These are phyloP conservation scores for Breviolum minutum DNA, from an alignment of 73 alveolate species.

Conservation along the genomic window DNA sequence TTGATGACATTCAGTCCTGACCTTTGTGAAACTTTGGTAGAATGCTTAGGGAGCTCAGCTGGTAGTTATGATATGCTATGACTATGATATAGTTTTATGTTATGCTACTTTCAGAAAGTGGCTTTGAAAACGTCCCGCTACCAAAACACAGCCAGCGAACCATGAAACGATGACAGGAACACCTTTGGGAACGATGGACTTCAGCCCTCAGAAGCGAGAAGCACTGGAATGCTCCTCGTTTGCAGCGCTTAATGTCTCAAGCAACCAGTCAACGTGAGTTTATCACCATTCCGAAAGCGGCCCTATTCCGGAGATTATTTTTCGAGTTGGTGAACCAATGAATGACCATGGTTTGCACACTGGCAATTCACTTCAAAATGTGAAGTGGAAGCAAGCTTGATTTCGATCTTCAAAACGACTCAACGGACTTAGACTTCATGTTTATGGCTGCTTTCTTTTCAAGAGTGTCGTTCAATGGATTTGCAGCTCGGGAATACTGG, in stretches of 20 bases:
- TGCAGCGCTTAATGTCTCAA: too few species aligned
- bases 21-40: neutral
- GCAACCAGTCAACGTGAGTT: neutral
- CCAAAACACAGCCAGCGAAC: neutral
- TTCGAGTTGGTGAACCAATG: neutral
- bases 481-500: too few species aligned
- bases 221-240: slow-evolving; percentile 33
- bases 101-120: neutral
- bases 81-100: neutral
- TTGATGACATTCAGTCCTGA: neutral
- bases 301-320: neutral
- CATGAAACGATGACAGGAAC: neutral
- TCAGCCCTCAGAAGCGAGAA: slow-evolving; percentile 23
- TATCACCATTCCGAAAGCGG: neutral
- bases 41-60: too few species aligned
- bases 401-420: too few species aligned
- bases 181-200: slow-evolving; percentile 35
- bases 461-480: too few species aligned
- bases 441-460: too few species aligned
- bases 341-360: too few species aligned
- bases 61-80: neutral
- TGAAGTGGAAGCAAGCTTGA: too few species aligned
- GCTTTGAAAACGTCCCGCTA: neutral
- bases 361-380: too few species aligned
- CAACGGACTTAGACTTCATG: too few species aligned